These are phyloP conservation scores for Exophiala bonariae DNA, from an alignment of 2,329 filamentous ascomycete species.

Conservation along the genomic window DNA sequence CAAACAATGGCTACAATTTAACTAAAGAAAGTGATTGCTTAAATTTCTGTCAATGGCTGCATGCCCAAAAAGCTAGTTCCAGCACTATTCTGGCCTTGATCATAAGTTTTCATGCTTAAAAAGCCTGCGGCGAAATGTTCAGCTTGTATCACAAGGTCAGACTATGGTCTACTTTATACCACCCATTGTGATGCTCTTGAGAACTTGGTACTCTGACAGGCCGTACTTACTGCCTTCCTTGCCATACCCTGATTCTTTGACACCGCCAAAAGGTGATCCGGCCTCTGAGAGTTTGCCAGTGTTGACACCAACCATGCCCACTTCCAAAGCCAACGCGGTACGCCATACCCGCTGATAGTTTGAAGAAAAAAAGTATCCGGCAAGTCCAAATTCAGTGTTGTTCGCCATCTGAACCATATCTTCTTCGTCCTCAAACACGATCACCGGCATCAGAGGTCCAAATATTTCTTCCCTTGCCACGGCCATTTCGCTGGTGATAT, in stretches of 20 bases:
- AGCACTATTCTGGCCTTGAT: too few relatives aligned
- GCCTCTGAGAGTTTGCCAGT: slow-evolving; percentile 59
- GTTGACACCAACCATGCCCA: slow-evolving; percentile 74
- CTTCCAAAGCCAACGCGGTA: slow-evolving; percentile 68
- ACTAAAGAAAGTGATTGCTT: too few relatives aligned
- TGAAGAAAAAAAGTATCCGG: too few relatives aligned
- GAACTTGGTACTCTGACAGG: too few relatives aligned
- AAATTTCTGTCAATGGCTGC: too few relatives aligned
- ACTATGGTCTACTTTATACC: too few relatives aligned
- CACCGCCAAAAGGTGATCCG: slow-evolving; percentile 38
- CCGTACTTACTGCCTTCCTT: slow-evolving; percentile 48
- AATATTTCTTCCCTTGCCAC: slow-evolving; percentile 34
- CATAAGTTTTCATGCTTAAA: too few relatives aligned
- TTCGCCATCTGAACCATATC: slow-evolving; percentile 35
- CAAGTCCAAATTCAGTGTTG: slow-evolving; percentile 32
- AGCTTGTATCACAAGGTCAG: too few relatives aligned
- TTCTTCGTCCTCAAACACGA: slow-evolving; percentile 50
- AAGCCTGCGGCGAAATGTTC: too few relatives aligned
- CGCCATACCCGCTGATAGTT: too few relatives aligned
- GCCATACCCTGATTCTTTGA: slow-evolving; percentile 46
- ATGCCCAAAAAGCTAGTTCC: too few relatives aligned
- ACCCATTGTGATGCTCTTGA: slow-evolving; percentile 17
- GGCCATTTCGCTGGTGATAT: slow-evolving; percentile 14
- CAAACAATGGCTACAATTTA: too few relatives aligned
- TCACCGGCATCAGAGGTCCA: slow-evolving; percentile 52